phyloP scores from a whole-genome alignment of 2,329 filamentous ascomycete genomes.

The Aspergillus thermomutatus region DNA sequence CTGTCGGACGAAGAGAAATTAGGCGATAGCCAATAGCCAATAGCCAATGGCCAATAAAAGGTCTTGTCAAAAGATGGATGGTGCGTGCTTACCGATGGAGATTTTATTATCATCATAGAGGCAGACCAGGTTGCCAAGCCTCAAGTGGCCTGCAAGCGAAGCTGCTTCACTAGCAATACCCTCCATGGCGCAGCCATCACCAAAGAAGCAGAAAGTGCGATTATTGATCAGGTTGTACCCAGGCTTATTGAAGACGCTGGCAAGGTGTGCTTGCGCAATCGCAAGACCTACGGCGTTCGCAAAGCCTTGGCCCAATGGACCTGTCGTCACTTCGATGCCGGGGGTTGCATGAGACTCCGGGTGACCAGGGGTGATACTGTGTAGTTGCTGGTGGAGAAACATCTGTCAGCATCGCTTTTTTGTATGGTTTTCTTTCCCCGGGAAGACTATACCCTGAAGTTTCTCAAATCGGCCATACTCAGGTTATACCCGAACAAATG shows the following conservation, averaged over 20 bases:
- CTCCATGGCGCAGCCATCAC: constrained; percentile 98
- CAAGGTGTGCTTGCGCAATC: constrained; percentile 90
- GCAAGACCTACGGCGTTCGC: constrained; percentile 96
- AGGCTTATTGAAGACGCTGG: constrained; percentile 92
- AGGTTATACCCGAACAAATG: constrained; percentile 92
- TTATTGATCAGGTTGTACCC: constrained; percentile 89
- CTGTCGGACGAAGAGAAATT: constrained; percentile 39
- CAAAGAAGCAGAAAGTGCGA: constrained; percentile 95
- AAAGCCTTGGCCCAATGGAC: constrained; percentile 95
- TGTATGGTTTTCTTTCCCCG: no score
- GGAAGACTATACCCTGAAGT: constrained; percentile 75
- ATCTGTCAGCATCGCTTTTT: neutral
- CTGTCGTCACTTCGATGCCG: constrained; percentile 96
- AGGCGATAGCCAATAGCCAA: neutral
- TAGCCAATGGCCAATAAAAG: no score
- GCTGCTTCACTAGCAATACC: constrained; percentile 91
- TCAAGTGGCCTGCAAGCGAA: constrained; percentile 89
- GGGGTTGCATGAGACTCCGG: constrained; percentile 95
- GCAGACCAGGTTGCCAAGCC: constrained; percentile 95
- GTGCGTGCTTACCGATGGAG: constrained; percentile 61
- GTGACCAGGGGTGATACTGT: constrained; percentile 89
- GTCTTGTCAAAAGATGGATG: no score
- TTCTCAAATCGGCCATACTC: constrained; percentile 86
- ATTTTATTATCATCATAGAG: constrained; percentile 99
- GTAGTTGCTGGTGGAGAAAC: constrained; percentile 51